A percentile compares a stretch with the other conserved stretches of the same genome.
Conservation (phyloP, 805 yeast species). For the Novakomyces olei region DNA sequence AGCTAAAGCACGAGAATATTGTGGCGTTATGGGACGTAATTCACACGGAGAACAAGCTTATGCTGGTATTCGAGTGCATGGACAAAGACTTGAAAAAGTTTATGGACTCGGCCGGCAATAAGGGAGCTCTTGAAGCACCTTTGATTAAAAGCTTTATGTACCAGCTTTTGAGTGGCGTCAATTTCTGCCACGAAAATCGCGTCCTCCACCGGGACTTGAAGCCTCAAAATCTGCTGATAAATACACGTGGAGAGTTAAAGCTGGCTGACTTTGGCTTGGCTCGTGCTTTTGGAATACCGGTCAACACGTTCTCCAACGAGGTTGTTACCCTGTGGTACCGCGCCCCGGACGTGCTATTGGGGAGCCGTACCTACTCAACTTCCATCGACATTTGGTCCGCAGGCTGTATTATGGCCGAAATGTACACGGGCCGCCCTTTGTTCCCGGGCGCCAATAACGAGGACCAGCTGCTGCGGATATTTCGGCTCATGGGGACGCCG, state of each 20-base stretch:
- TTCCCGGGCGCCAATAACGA: conserved; percentile 94
- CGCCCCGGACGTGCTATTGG: conserved; percentile 89
- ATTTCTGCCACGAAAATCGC: conserved; percentile 65
- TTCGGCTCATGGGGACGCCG: conserved; percentile 90
- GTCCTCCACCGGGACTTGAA: conserved; percentile 71
- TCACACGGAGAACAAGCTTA: conserved; percentile 87
- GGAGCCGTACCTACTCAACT: conserved; percentile 86
- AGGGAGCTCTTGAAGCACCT: conserved; percentile 51
- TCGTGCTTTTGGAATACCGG: conserved; percentile 93
- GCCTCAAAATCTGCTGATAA: conserved; percentile 84
- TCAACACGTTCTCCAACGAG: conserved; percentile 89
- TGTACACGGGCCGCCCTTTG: conserved; percentile 93
- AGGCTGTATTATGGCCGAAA: conserved; percentile 93
- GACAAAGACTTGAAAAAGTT: conserved; percentile 83
- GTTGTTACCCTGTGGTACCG: conserved; percentile 96
- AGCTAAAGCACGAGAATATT: conserved; percentile 76
- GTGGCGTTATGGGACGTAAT: conserved; percentile 86
- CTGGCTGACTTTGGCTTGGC: conserved; percentile 95
- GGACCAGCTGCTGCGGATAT: conserved; percentile 79
- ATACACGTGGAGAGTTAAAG: conserved; percentile 72
- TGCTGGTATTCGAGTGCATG: conserved; percentile 80
- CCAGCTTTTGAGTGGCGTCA: conserved; percentile 74
- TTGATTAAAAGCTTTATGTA: conserved; percentile 69
- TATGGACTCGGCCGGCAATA: conserved; percentile 69
- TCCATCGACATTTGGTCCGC: conserved; percentile 98